Conservation (phyloP, 306 rosid genomes). For the Castanea crenata region DNA sequence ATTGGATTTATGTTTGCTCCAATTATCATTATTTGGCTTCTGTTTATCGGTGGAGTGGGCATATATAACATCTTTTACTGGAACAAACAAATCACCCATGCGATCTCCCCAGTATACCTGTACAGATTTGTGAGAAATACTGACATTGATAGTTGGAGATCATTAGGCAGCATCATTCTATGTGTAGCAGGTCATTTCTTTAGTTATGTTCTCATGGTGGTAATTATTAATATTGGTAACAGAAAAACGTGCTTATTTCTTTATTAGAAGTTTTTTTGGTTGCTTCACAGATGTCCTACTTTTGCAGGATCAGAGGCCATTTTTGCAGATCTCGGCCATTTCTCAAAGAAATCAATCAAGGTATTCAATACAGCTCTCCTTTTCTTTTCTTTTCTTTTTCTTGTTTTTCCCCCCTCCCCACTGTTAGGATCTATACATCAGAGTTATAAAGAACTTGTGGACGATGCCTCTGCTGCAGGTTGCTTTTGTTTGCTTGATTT, state of each 20-base stretch:
- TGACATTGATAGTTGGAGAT: constrained; percentile 47
- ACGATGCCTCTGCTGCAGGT: constrained; percentile 46
- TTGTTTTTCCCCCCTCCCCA: not conserved
- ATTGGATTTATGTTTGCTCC: constrained; percentile 86
- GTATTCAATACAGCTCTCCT: constrained; percentile 28
- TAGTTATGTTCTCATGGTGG: not conserved
- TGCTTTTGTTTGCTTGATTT: constrained; percentile 69
- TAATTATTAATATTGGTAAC: not conserved
- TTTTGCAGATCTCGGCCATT: constrained; percentile 81
- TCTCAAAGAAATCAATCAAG: constrained; percentile 75
- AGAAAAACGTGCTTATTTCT: not conserved
- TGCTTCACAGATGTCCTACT: constrained; percentile 5
- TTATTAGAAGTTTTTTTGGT: not conserved
- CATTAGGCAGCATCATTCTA: constrained; percentile 61
- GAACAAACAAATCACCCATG: constrained; percentile 52
- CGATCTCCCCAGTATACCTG: constrained; percentile 58
- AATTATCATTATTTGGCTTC: constrained; percentile 61
- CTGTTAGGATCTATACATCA: not conserved
- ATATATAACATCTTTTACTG: constrained; percentile 47
- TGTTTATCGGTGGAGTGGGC: constrained; percentile 54
- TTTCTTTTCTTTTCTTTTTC: not conserved
- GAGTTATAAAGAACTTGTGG: constrained; percentile 20
- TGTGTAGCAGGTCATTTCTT: constrained; percentile 59
- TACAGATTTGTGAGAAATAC: constrained; percentile 46
- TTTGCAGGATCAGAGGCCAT: constrained; percentile 76